Percentiles rank a stretch among this genome's conserved stretches.
Evolutionary conservation across 495 filamentous ascomycete species (phyloP).

Genomic region (Neurospora cerealis): DNA sequence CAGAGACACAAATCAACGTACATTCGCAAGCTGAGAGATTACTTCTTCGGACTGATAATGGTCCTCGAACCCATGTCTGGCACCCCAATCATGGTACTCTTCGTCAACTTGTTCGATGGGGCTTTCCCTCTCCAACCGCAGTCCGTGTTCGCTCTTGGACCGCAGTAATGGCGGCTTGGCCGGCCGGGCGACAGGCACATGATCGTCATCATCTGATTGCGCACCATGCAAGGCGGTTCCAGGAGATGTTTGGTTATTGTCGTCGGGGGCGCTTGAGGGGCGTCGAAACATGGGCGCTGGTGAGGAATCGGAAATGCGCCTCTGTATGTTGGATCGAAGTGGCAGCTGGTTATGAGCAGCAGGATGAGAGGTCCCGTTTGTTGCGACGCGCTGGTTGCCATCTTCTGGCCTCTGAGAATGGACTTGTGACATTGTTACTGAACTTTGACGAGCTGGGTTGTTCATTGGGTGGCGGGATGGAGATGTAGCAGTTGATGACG

Average conservation of each 20-base stretch:
- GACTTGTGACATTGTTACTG: slow-evolving; percentile 14
- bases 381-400: slow-evolving; percentile 1
- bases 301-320: slow-evolving; percentile 5
- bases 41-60: slow-evolving; percentile 60
- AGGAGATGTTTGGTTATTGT: slow-evolving; percentile 8
- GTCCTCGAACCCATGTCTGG: slow-evolving; percentile 58
- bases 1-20: slow-evolving; percentile 28
- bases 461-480: slow-evolving; percentile 4
- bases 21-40: slow-evolving; percentile 45
- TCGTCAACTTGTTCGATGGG: slow-evolving; percentile 27
- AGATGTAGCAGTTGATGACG: slow-evolving; percentile 8
- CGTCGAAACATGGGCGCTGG: slow-evolving; percentile 11
- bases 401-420: slow-evolving; percentile 14
- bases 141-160: slow-evolving; percentile 63
- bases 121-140: slow-evolving; percentile 30
- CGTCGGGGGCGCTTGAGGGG: slow-evolving; percentile 23
- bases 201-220: slow-evolving; percentile 12
- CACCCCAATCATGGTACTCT: slow-evolving; percentile 40
- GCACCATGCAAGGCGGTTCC: slow-evolving; percentile 1
- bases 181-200: slow-evolving; percentile 19
- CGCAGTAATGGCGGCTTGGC: slow-evolving; percentile 51
- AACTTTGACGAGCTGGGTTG: slow-evolving; percentile 8
- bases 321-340: not conserved
- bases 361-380: not conserved
- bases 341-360: not conserved